Evolutionary conservation across 305 asterid genomes (phyloP).

Genomic region (Fraxinus baroniana): DNA sequence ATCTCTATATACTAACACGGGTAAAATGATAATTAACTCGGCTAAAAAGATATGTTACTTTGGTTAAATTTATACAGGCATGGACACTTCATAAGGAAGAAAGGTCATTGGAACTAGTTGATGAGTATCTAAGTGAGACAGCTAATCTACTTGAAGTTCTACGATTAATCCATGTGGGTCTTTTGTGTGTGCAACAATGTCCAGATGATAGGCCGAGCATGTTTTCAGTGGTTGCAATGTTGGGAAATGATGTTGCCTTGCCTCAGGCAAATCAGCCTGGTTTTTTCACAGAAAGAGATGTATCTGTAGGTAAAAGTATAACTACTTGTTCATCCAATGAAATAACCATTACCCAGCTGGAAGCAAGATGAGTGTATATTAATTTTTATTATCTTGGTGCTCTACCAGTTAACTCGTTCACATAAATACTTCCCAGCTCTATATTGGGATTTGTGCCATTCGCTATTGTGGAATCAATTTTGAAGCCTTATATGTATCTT

Average conservation of each 20-base stretch:
- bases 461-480: background rate
- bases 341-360: background rate
- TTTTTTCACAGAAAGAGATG: background rate
- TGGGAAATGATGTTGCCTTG: background rate
- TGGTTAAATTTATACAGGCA: background rate
- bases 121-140: background rate
- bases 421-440: background rate
- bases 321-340: background rate
- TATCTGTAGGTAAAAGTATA: background rate
- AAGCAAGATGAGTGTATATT: background rate
- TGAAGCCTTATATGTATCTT: background rate
- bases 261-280: background rate
- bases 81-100: background rate
- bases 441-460: background rate
- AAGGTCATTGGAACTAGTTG: background rate
- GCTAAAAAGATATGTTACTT: background rate
- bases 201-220: background rate
- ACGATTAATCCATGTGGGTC: background rate
- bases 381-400: background rate
- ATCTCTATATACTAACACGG: background rate
- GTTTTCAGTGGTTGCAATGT: background rate
- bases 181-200: background rate
- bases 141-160: background rate
- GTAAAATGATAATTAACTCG: no score
- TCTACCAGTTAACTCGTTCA: background rate